Percentiles rank a stretch among this genome's conserved stretches.
phyloP scores from a whole-genome alignment of 2,329 filamentous ascomycete genomes.

The Colletotrichum viniferum region DNA sequence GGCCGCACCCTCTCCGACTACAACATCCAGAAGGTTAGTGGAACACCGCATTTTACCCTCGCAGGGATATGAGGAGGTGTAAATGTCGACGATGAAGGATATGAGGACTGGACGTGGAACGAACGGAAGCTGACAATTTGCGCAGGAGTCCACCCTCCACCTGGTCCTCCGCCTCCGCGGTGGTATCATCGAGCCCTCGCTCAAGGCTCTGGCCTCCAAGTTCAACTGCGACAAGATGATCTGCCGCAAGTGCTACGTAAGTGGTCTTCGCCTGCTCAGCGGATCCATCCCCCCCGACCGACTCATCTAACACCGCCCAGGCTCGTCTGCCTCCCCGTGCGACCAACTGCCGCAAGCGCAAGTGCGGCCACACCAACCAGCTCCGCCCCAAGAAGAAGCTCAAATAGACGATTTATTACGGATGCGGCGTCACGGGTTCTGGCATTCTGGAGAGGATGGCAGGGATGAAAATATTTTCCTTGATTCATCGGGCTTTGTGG shows the following conservation, averaged over 20 bases:
- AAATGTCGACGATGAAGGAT: neutral
- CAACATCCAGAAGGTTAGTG: conserved; percentile 96
- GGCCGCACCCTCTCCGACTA: conserved; percentile 96
- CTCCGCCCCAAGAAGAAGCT: conserved; percentile 99
- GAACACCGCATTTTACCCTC: neutral
- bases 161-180: conserved; percentile 98
- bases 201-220: conserved; percentile 98
- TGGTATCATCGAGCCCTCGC: conserved; percentile 98
- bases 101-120: neutral
- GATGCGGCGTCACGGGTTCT: conserved; percentile 47
- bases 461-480: conserved; percentile 28
- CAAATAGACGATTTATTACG: conserved; percentile 63
- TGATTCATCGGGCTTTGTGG: conserved; percentile 42
- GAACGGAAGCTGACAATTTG: conserved; percentile 19
- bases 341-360: conserved; percentile 99
- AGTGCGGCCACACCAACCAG: conserved; percentile 99
- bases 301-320: conserved; percentile 33
- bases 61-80: neutral
- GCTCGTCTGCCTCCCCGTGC: conserved; percentile 94
- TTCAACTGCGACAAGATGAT: conserved; percentile 99
- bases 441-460: conserved; percentile 28
- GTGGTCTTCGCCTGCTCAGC: conserved; percentile 39
- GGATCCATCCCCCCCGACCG: neutral
- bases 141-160: conserved; percentile 94
- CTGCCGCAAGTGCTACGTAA: conserved; percentile 99